Base-by-base conservation (phyloP, 2,329 filamentous ascomycete species). In the Grosmannia serpens region DNA sequence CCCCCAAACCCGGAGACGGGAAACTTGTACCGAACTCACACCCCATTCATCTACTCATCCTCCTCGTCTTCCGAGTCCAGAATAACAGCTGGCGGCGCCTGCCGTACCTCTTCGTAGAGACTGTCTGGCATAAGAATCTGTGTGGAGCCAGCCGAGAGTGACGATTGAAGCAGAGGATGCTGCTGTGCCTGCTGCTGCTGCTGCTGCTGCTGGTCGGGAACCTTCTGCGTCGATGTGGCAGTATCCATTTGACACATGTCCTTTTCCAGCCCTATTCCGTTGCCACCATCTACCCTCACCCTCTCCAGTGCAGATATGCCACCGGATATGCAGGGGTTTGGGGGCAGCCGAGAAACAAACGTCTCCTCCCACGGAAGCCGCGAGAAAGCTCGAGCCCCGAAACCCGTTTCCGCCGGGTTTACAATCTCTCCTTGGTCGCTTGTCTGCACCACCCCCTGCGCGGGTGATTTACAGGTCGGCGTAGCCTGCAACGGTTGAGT, bases 51-150 rank as follows among this genome's bases (percentile, higher is more conserved):
- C 24, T 20, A 33, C 35, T 31, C 38, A 24, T 56, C 53, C 6
- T 44, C 51, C 6, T 59, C 61, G 1, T 58, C 58, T 6, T 74
- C 74, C 38, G 74, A 76, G 61, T 77, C 74, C 60, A 69, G 67
- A n/a, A 77, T 66, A 24, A 74, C 73, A 31, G 55, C 60, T 13
- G 57, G 58, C 6, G 68, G 64, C 20, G 74, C 73, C 33, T 71
- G 72, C 20, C 67, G 68, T 7, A 71, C 68, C 31, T 74, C 71
- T 41, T 73, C 68, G 56, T 76, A 59, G 50, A 78, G 60, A 62
- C 75, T 77, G 26, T 77, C 75, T 13, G 80, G 75, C 59, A 83
- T 67, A 69, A 80, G 65, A 22, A 81, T 69, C 66, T 83, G 77
- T 10, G 77, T 79, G 11, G 73, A 74, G 17, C 69, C 65, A 7